Percentiles rank a stretch among this genome's conserved stretches.
These are phyloP conservation scores for Ophiorrhiza pumila DNA, from an alignment of 257 asterid genomes.

Conservation along the genomic window DNA sequence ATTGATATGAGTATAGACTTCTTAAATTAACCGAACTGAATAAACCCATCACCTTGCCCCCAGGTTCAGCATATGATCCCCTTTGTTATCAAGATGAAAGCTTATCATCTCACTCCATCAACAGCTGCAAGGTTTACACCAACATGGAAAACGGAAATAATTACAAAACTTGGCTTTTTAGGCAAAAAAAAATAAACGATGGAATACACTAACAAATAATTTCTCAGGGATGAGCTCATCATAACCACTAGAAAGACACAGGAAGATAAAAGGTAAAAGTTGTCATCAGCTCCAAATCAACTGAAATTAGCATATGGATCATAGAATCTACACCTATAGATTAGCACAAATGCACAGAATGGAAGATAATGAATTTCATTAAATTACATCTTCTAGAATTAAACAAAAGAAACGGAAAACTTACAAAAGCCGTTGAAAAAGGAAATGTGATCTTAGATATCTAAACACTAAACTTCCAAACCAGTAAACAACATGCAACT, in stretches of 20 bases:
- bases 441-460: not conserved
- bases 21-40: conserved; percentile 1
- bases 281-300: conserved; percentile 14
- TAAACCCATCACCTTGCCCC: conserved; percentile 26
- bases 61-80: conserved; percentile 12
- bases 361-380: not conserved
- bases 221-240: not conserved
- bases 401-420: not conserved
- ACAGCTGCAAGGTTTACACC: conserved; percentile 20
- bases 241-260: not conserved
- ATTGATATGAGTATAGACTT: conserved; percentile 29
- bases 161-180: conserved; percentile 8
- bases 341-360: not conserved
- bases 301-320: conserved; percentile 2
- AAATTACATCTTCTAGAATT: not conserved
- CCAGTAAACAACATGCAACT: conserved; percentile 7
- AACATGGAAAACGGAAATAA: conserved; percentile 1
- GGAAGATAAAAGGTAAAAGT: conserved; percentile 10
- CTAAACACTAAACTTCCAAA: not conserved
- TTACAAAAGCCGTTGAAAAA: conserved; percentile 2
- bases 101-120: conserved; percentile 42
- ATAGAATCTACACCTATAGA: not conserved
- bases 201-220: not conserved
- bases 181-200: not conserved
- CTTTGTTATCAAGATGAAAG: conserved; percentile 24